phyloP scores from a whole-genome alignment of 768 basidiomycete genomes.

The Daedalea quercina region DNA sequence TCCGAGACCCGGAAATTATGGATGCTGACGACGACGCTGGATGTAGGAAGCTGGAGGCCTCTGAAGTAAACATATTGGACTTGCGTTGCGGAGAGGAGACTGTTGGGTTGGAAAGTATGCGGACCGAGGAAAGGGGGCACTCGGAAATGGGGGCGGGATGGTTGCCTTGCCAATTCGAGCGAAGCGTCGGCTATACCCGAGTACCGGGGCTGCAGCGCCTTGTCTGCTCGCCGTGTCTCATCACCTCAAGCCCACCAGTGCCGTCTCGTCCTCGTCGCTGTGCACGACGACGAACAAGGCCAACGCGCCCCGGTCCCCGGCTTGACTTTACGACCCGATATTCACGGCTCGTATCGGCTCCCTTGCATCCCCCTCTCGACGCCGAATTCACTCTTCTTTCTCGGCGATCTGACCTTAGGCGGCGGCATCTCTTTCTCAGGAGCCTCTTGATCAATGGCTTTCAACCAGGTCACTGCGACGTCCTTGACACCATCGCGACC shows the following conservation, averaged over 20 bases:
- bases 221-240: background rate
- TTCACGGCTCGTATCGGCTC: background rate
- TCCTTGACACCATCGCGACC: constrained; percentile 75
- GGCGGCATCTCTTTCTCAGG: background rate
- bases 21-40: too few species aligned
- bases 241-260: background rate
- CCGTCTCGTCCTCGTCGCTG: constrained; percentile 1
- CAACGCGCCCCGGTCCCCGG: background rate
- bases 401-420: background rate
- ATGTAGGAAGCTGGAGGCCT: too few species aligned
- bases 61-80: too few species aligned
- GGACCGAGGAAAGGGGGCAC: background rate
- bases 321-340: background rate
- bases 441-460: constrained; percentile 31
- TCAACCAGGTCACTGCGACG: constrained; percentile 41
- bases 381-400: background rate
- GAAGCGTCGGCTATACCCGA: constrained; percentile 7
- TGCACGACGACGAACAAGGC: constrained; percentile 1
- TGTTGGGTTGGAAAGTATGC: background rate
- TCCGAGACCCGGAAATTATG: too few species aligned
- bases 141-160: background rate
- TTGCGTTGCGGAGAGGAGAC: too few species aligned
- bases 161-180: constrained; percentile 8
- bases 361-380: background rate
- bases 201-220: background rate